These are phyloP conservation scores for Hemileia vastatrix DNA, from an alignment of 1,284 basidiomycete species.

Conservation along the genomic window DNA sequence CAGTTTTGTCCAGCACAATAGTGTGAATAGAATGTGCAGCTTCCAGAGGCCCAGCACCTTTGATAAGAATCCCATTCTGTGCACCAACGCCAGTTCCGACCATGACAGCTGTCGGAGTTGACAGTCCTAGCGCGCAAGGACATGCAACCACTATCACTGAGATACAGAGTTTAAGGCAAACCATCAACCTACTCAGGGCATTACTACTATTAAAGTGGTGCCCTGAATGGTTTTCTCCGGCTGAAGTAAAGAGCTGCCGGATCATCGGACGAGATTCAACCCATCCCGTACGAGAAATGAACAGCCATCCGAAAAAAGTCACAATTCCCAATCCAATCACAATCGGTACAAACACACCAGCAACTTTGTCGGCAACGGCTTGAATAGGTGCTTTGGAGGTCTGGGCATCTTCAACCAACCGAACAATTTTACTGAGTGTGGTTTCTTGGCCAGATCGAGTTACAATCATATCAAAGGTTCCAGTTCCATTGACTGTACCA, in stretches of 20 bases:
- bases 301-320: slow-evolving; percentile 79
- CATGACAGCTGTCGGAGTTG: slow-evolving; percentile 98
- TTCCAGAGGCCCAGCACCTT: slow-evolving; percentile 88
- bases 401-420: slow-evolving; percentile 94
- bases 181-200: slow-evolving; percentile 58
- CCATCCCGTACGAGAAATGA: slow-evolving; percentile 57
- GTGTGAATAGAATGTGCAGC: slow-evolving; percentile 70
- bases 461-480: slow-evolving; percentile 90
- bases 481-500: slow-evolving; percentile 90
- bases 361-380: slow-evolving; percentile 86
- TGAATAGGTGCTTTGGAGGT: slow-evolving; percentile 97
- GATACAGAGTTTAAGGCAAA: slow-evolving; percentile 95
- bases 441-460: slow-evolving; percentile 93
- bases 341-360: slow-evolving; percentile 87
- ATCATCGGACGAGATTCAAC: slow-evolving; percentile 60
- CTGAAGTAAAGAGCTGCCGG: slow-evolving; percentile 55
- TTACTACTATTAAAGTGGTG: not conserved
- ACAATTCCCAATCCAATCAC: slow-evolving; percentile 71
- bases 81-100: slow-evolving; percentile 97
- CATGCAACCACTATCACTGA: slow-evolving; percentile 97
- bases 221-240: slow-evolving; percentile 64
- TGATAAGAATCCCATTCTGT: slow-evolving; percentile 94
- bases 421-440: slow-evolving; percentile 88
- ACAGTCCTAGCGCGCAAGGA: slow-evolving; percentile 90
- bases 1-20: slow-evolving; percentile 93